Conservation (phyloP, 75 land plant species). For the Pinus taeda region DNA sequence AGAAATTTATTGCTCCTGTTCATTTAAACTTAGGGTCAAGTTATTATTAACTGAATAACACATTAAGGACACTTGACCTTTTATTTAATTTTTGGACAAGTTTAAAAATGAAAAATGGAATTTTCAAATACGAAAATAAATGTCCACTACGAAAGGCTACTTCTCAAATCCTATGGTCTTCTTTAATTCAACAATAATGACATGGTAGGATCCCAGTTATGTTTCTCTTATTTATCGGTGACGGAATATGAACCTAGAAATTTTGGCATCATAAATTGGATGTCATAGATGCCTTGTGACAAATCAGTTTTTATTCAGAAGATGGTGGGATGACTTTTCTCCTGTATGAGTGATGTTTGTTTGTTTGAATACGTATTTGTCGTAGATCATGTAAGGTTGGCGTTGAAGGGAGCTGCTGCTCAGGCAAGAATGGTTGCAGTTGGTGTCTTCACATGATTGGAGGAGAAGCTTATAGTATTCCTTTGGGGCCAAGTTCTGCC, state of each 20-base stretch:
- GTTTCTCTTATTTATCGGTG: slow-evolving; percentile 8
- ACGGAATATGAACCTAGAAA: slow-evolving; percentile 4
- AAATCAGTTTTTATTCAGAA: slow-evolving; percentile 8
- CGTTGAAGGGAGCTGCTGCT: slow-evolving; percentile 4
- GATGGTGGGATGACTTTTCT: slow-evolving; percentile 10
- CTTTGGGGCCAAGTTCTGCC: slow-evolving; percentile 5
- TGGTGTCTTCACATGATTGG: not conserved
- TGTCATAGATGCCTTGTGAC: slow-evolving; percentile 8
- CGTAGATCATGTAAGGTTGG: slow-evolving; percentile 9
- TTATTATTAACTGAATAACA: not conserved
- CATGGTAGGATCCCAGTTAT: slow-evolving; percentile 2
- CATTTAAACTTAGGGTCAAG: not conserved
- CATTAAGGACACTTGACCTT: not conserved
- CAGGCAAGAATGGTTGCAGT: slow-evolving; percentile 7
- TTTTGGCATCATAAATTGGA: slow-evolving; percentile 9
- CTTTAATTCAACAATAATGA: slow-evolving; percentile 9
- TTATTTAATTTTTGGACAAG: not conserved
- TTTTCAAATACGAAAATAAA: not conserved
- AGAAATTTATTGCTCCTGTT: no score
- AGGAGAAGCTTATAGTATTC: slow-evolving; percentile 1
- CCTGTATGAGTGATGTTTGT: slow-evolving; percentile 13
- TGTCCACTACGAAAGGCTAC: not conserved
- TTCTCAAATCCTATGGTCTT: slow-evolving; percentile 4
- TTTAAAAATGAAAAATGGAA: not conserved
- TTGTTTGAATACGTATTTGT: slow-evolving; percentile 11